Percentiles rank a stretch among this genome's conserved stretches.
Evolutionary conservation across 1,284 basidiomycete species (phyloP).

Genomic region (Phenoliferia sp.): DNA sequence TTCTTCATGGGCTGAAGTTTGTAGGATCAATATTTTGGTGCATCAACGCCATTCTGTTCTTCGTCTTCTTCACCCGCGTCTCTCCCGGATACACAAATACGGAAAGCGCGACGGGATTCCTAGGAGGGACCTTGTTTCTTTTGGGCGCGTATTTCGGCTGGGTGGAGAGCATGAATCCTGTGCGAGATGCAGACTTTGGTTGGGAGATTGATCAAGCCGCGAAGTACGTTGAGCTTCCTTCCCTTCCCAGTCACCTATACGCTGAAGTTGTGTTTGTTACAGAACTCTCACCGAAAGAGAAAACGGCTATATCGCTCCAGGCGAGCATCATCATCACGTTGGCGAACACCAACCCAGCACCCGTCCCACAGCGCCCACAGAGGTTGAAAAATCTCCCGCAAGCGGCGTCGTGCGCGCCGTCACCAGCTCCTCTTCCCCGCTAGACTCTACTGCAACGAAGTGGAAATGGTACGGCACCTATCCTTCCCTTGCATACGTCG

Average conservation of each 20-base stretch:
- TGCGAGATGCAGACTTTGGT: constrained; percentile 13
- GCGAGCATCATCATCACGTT: neutral
- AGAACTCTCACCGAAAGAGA: constrained; percentile 1
- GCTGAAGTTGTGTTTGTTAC: neutral
- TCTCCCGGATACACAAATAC: constrained; percentile 7
- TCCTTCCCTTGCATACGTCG: constrained; percentile 21
- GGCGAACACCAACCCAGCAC: constrained; percentile 1
- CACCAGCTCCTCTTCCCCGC: constrained; percentile 1
- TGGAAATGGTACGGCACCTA: constrained; percentile 25
- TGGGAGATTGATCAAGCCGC: constrained; percentile 6
- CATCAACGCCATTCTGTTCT: constrained; percentile 19
- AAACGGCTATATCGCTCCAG: neutral
- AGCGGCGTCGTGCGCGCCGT: neutral
- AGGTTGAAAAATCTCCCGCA: neutral
- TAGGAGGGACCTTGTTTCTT: constrained; percentile 24
- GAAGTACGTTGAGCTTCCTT: neutral
- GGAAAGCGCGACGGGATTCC: constrained; percentile 17
- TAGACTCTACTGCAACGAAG: neutral
- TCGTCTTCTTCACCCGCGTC: constrained; percentile 14
- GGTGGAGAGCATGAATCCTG: constrained; percentile 25
- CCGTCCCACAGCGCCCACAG: neutral
- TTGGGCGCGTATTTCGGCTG: constrained; percentile 21
- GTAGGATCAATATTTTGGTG: constrained; percentile 26
- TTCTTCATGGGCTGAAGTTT: neutral
- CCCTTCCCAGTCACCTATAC: neutral